Evolutionary conservation across 768 basidiomycete genomes (phyloP), one percentile per base, ranked within the genome.

Genomic region (Macrocybe gigantea): DNA sequence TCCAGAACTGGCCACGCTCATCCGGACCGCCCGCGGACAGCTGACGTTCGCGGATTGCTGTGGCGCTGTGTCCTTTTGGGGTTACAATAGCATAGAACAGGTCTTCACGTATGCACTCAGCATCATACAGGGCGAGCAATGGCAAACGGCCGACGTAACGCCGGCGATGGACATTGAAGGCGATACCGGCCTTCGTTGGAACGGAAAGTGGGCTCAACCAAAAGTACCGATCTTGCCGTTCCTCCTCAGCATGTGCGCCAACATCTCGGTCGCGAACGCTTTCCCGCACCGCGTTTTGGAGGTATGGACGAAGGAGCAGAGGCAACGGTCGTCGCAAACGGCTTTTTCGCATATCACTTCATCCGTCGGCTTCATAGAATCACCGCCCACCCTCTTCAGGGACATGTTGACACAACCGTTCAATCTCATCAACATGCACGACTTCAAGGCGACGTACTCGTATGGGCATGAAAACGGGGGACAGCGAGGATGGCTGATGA

Each of bases 381-480:
- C 47, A 3, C 41, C 47, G 9, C 7, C 22, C 1, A 35, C 11
- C 32, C 43, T 48, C 29, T 48, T 48, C 41, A 34, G 29, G 41
- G 13, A 29, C 10, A 48, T 48, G 33, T 14, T 29, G 30, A 29
- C 15, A 29, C 33, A 11, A 2, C 31, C 35, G 9, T n/a, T 42
- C 11, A 29, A 48, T n/a, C 6, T 48, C 5, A 13, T 55, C 13
- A 29, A 51, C 31, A 39, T 47, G 41, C 47, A 53, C 22, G 34
- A 51, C 3, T 59, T 48, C 39, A 59, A 57, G 43, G 33, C 53
- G 1, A 52, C 51, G 12, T 53, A 52, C 31, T 53, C 55, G 34
- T 59, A 50, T 40, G 58, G 58, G 3, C 52, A 51, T 33, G 51
- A 59, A 44, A 22, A 46, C 34, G 58, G 56, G 3, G 56, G 58